Percentiles rank a stretch among this genome's conserved stretches.
These are phyloP conservation scores for Toxicodendron radicans DNA, from an alignment of 345 rosid genomes.

Conservation along the genomic window DNA sequence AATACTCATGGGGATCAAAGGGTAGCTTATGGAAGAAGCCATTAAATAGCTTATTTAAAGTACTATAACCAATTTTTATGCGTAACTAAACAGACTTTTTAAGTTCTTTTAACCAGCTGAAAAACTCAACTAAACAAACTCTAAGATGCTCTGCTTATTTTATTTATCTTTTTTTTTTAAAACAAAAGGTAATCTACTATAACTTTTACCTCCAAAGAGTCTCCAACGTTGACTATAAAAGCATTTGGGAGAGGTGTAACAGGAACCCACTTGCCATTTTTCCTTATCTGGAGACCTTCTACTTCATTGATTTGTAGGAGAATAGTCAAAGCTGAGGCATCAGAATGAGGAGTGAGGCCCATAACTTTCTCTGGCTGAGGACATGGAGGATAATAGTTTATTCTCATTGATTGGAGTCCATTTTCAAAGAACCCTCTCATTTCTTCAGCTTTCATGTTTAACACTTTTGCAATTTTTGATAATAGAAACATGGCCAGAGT, in stretches of 20 bases:
- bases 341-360: slow-evolving; percentile 39
- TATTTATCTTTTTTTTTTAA: too few species aligned
- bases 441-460: slow-evolving; percentile 18
- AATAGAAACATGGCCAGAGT: slow-evolving; percentile 5
- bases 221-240: slow-evolving; percentile 42
- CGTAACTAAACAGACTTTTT: too few species aligned
- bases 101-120: too few species aligned
- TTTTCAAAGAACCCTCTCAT: slow-evolving; percentile 23
- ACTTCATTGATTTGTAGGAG: too few species aligned
- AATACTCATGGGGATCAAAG: background rate
- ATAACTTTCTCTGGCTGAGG: slow-evolving; percentile 31
- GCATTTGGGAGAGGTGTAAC: slow-evolving; percentile 33
- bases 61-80: too few species aligned
- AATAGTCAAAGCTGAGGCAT: slow-evolving; percentile 27
- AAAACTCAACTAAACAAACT: too few species aligned
- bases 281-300: too few species aligned
- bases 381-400: slow-evolving; percentile 42
- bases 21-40: too few species aligned
- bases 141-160: too few species aligned
- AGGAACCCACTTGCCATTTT: slow-evolving; percentile 38
- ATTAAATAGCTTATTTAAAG: too few species aligned
- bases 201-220: slow-evolving; percentile 34
- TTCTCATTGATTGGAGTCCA: slow-evolving; percentile 24
- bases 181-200: too few species aligned
- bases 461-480: slow-evolving; percentile 15